phyloP scores from a whole-genome alignment of 208 protist genomes.

The Leishmania tarentolae region DNA sequence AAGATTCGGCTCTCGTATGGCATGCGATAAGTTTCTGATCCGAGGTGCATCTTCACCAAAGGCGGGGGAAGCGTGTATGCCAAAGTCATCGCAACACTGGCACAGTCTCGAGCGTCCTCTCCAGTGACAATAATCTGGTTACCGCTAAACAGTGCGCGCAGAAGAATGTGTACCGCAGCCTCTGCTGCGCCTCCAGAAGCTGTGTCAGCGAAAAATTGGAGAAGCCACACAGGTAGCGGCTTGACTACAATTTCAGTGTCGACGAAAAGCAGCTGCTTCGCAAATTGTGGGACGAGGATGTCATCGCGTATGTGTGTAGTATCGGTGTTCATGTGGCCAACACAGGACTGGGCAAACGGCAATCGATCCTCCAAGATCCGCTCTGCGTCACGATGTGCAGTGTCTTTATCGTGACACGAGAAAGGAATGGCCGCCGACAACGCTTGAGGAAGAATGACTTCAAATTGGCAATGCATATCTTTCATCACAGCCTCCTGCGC shows the following conservation, averaged over 20 bases:
- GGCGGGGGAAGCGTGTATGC: constrained; percentile 58
- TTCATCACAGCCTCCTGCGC: constrained; percentile 11
- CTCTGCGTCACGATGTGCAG: constrained; percentile 15
- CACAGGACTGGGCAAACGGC: constrained; percentile 28
- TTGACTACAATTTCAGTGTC: constrained; percentile 38
- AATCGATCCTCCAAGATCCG: constrained; percentile 26
- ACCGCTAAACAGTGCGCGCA: constrained; percentile 66
- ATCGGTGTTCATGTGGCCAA: constrained; percentile 26
- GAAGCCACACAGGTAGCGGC: constrained; percentile 67
- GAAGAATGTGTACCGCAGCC: constrained; percentile 37
- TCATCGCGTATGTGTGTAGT: constrained; percentile 11
- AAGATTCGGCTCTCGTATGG: constrained; percentile 65
- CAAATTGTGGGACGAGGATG: constrained; percentile 29
- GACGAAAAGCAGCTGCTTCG: constrained; percentile 23
- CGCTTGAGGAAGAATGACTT: constrained; percentile 17
- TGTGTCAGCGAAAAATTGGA: constrained; percentile 37
- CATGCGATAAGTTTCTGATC: constrained; percentile 63
- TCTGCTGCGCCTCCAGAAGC: neutral
- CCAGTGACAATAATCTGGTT: constrained; percentile 75
- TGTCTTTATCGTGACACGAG: constrained; percentile 3
- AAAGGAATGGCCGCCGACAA: constrained; percentile 13
- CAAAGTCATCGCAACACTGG: constrained; percentile 58
- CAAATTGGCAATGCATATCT: constrained; percentile 30
- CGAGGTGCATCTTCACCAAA: constrained; percentile 35
- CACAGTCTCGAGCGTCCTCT: constrained; percentile 38